Evolutionary conservation across 257 asterid genomes (phyloP).

Genomic region (Nicotiana paniculata): DNA sequence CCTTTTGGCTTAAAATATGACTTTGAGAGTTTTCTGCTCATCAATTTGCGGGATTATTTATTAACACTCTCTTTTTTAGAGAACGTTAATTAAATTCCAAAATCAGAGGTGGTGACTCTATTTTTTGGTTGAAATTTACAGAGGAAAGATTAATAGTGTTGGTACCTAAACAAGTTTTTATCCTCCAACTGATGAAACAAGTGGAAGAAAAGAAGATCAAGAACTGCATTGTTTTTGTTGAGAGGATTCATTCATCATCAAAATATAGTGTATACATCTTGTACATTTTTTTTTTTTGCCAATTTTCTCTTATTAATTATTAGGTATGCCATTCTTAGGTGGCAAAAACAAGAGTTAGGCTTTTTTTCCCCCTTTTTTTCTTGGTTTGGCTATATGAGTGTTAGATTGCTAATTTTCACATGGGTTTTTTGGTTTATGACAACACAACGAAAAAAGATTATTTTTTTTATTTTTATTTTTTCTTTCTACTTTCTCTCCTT

Average conservation of each 20-base stretch:
- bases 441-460: neutral
- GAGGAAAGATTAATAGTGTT: neutral
- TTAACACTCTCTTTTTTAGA: too few species aligned
- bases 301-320: constrained; percentile 10
- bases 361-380: neutral
- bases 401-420: constrained; percentile 1
- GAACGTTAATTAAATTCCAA: too few species aligned
- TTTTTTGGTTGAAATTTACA: neutral
- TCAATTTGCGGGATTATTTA: too few species aligned
- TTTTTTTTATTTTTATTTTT: neutral
- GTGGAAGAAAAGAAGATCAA: neutral
- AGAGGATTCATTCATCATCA: constrained; percentile 13
- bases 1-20: neutral
- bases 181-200: neutral
- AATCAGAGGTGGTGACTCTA: neutral
- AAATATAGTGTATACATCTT: constrained; percentile 11
- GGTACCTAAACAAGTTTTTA: constrained; percentile 5
- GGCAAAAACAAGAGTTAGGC: neutral
- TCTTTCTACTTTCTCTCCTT: neutral
- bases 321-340: constrained; percentile 20
- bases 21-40: too few species aligned
- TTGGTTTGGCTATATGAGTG: neutral
- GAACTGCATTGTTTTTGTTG: neutral
- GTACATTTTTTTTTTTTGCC: constrained; percentile 7
- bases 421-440: neutral